Conservation (phyloP, 495 filamentous ascomycete species). For the Extremus antarcticus region DNA sequence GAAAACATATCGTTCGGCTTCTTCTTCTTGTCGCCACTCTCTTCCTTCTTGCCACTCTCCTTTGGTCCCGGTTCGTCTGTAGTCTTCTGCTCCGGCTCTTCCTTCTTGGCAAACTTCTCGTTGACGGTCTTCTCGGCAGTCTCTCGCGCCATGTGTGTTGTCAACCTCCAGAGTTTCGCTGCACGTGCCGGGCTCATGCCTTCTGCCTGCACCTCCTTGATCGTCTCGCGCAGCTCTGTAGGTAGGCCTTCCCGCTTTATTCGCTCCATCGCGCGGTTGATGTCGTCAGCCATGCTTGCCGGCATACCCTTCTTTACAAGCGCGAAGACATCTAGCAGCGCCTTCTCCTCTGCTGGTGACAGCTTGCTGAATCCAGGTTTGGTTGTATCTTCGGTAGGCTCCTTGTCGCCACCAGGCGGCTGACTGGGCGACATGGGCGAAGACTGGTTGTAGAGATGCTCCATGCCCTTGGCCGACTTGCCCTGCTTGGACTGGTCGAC, state of each 20-base stretch:
- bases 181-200: slow-evolving; percentile 39
- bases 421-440: slow-evolving; percentile 32
- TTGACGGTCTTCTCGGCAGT: slow-evolving; percentile 26
- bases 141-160: slow-evolving; percentile 31
- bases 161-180: slow-evolving; percentile 40
- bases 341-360: slow-evolving; percentile 30
- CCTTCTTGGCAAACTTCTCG: slow-evolving; percentile 11
- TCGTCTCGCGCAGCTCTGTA: slow-evolving; percentile 37
- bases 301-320: slow-evolving; percentile 41
- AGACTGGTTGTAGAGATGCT: slow-evolving; percentile 32
- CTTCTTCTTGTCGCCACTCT: slow-evolving; percentile 26
- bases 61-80: slow-evolving; percentile 30
- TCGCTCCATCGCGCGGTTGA: slow-evolving; percentile 34
- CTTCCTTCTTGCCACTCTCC: slow-evolving; percentile 13
- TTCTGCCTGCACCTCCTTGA: slow-evolving; percentile 32
- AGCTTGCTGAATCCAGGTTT: slow-evolving; percentile 21
- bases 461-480: slow-evolving; percentile 35
- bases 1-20: slow-evolving; percentile 24
- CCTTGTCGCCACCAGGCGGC: slow-evolving; percentile 27
- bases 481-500: slow-evolving; percentile 20
- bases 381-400: slow-evolving; percentile 17
- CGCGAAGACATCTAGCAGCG: slow-evolving; percentile 33
- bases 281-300: slow-evolving; percentile 29
- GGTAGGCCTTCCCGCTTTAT: slow-evolving; percentile 45
- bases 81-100: slow-evolving; percentile 29